Percentiles rank a stretch among this genome's conserved stretches.
Conservation (phyloP, 805 yeast species). For the Wickerhamomyces hampshirensis region DNA sequence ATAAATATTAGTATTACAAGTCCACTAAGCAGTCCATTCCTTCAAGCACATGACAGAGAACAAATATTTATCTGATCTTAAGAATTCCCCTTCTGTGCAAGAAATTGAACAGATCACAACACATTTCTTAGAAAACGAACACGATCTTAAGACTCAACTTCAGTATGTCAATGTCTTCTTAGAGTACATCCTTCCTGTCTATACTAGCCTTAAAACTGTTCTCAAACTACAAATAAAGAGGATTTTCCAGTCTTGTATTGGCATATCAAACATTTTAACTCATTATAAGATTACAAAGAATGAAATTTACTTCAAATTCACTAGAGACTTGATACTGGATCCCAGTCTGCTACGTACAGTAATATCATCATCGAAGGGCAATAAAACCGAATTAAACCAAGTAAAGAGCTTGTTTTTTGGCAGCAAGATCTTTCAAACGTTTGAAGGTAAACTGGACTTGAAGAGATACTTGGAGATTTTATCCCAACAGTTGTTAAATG, state of each 20-base stretch:
- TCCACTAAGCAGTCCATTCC: no score
- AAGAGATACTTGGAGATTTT: slow-evolving; percentile 12
- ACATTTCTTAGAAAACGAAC: slow-evolving; percentile 2
- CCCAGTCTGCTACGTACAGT: slow-evolving; percentile 8
- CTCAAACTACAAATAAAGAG: slow-evolving; percentile 13
- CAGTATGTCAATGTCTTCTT: slow-evolving; percentile 16
- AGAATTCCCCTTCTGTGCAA: slow-evolving; percentile 8
- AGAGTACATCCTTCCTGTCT: slow-evolving; percentile 20
- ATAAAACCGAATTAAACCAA: slow-evolving; percentile 12
- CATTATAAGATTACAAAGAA: slow-evolving; percentile 20
- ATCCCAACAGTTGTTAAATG: slow-evolving; percentile 13
- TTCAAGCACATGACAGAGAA: not conserved
- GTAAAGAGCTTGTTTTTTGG: slow-evolving; percentile 22
- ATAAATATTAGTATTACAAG: no score
- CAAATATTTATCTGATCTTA: slow-evolving; percentile 7
- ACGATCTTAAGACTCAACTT: slow-evolving; percentile 10
- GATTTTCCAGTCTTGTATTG: slow-evolving; percentile 14
- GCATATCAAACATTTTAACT: slow-evolving; percentile 17
- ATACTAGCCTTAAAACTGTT: slow-evolving; percentile 13
- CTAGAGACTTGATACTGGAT: slow-evolving; percentile 19
- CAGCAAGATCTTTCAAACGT: slow-evolving; percentile 20
- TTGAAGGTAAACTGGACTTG: slow-evolving; percentile 19
- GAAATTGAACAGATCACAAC: slow-evolving; percentile 13
- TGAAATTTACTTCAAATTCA: slow-evolving; percentile 16
- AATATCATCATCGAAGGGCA: slow-evolving; percentile 6